A percentile compares a stretch with the other conserved stretches of the same genome.
phyloP scores from a whole-genome alignment of 2,329 filamentous ascomycete species.

The Hortaea sp. region DNA sequence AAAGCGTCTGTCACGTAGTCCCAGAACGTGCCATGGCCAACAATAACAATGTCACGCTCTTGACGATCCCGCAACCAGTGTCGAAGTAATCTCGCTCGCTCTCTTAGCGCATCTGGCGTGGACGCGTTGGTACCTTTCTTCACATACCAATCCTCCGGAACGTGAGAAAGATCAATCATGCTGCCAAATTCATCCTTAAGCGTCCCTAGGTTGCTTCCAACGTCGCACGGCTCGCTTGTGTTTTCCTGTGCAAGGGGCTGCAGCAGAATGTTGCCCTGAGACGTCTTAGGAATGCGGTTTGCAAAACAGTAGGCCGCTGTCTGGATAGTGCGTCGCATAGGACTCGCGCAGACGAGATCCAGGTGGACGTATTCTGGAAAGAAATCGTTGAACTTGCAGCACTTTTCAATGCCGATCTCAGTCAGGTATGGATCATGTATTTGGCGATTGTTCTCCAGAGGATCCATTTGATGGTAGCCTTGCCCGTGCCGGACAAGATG shows the following conservation, averaged over 20 bases:
- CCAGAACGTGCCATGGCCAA: conserved; percentile 21
- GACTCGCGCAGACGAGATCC: conserved; percentile 7
- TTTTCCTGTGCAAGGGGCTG: conserved; percentile 21
- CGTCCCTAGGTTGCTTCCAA: conserved; percentile 11
- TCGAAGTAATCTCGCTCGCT: conserved; percentile 15
- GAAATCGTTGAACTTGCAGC: conserved; percentile 1
- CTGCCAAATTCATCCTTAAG: conserved; percentile 13
- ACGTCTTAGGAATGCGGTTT: not conserved
- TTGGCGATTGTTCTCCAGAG: conserved; percentile 1
- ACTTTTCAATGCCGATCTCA: conserved; percentile 1
- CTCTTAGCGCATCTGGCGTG: conserved; percentile 12
- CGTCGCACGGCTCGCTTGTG: conserved; percentile 16
- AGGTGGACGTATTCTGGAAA: conserved; percentile 5
- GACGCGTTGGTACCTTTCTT: conserved; percentile 18
- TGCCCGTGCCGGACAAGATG: conserved; percentile 10
- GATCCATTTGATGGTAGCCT: conserved; percentile 7
- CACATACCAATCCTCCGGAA: conserved; percentile 16
- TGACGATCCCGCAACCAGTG: conserved; percentile 14
- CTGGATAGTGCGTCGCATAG: conserved; percentile 8
- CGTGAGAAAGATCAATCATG: conserved; percentile 15
- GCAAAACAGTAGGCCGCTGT: conserved; percentile 8
- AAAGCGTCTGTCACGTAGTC: conserved; percentile 19
- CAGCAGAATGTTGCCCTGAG: conserved; percentile 10
- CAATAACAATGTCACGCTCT: conserved; percentile 20
- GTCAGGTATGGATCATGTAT: conserved; percentile 9